Conservation (phyloP, 345 rosid genomes). For the Ailanthus altissimus region DNA sequence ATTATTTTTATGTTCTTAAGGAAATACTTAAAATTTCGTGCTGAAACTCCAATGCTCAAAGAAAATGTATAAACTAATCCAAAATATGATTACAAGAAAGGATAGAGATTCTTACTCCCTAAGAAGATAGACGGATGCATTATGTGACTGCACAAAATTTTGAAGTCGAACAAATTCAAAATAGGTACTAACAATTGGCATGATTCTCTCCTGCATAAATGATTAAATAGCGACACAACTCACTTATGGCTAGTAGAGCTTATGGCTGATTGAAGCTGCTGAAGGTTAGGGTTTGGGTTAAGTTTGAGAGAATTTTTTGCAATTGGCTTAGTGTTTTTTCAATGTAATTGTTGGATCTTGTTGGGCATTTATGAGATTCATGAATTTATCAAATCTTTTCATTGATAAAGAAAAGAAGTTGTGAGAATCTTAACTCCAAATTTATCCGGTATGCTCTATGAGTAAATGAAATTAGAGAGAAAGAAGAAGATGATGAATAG, state of each 20-base stretch:
- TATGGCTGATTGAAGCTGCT: no score
- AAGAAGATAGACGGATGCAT: constrained; percentile 82
- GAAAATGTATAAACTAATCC: neutral
- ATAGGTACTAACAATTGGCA: constrained; percentile 84
- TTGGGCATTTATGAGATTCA: no score
- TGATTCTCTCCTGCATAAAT: constrained; percentile 69
- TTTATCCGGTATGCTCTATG: no score
- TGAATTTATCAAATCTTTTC: no score
- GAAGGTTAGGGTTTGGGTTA: neutral
- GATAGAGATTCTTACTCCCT: constrained; percentile 67
- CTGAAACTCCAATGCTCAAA: constrained; percentile 1
- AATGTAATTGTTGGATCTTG: no score
- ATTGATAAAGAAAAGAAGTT: no score
- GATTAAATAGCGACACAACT: neutral
- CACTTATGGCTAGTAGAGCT: no score
- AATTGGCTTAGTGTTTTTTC: no score
- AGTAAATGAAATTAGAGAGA: no score
- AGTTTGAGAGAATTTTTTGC: no score
- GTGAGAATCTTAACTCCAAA: no score
- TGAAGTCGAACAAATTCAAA: constrained; percentile 81
- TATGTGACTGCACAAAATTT: constrained; percentile 81
- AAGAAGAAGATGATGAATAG: no score
- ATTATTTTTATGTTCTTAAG: constrained; percentile 11
- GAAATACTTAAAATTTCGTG: neutral
- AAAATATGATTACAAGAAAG: neutral